Evolutionary conservation across 345 rosid genomes (phyloP).

Genomic region (Corymbia maculata): DNA sequence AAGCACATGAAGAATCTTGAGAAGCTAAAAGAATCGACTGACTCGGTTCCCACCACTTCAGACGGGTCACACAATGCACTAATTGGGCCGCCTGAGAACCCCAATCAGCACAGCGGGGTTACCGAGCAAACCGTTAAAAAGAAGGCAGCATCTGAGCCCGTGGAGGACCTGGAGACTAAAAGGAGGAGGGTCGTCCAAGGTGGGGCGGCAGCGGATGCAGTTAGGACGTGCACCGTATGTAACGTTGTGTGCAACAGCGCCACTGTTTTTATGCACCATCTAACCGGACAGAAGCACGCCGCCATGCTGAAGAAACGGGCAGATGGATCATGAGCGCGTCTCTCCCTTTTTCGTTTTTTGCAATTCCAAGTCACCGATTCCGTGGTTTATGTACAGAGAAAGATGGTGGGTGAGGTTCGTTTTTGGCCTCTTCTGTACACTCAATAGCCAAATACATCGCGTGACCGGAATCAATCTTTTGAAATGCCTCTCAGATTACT

Average conservation of each 20-base stretch:
- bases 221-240: conserved; percentile 33
- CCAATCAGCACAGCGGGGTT: not conserved
- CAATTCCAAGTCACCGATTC: not conserved
- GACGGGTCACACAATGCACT: not conserved
- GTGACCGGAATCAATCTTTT: too few species aligned
- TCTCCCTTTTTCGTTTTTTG: not conserved
- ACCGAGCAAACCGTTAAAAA: not conserved
- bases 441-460: not conserved
- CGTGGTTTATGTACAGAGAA: not conserved
- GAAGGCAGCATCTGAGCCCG: conserved; percentile 7
- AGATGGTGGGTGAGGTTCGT: not conserved
- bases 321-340: not conserved
- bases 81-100: conserved; percentile 22
- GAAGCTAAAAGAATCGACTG: conserved; percentile 5
- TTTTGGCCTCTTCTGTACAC: not conserved
- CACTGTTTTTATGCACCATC: conserved; percentile 23
- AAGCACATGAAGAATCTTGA: conserved; percentile 21
- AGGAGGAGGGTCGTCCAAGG: conserved; percentile 22
- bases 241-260: conserved; percentile 43
- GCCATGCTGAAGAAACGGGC: conserved; percentile 14
- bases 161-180: conserved; percentile 27
- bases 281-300: conserved; percentile 34
- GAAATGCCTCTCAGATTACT: not conserved
- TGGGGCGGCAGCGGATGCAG: conserved; percentile 29
- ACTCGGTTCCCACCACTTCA: not conserved